Evolutionary conservation across 768 basidiomycete genomes (phyloP).

Genomic region (Leccinum barrowsii): DNA sequence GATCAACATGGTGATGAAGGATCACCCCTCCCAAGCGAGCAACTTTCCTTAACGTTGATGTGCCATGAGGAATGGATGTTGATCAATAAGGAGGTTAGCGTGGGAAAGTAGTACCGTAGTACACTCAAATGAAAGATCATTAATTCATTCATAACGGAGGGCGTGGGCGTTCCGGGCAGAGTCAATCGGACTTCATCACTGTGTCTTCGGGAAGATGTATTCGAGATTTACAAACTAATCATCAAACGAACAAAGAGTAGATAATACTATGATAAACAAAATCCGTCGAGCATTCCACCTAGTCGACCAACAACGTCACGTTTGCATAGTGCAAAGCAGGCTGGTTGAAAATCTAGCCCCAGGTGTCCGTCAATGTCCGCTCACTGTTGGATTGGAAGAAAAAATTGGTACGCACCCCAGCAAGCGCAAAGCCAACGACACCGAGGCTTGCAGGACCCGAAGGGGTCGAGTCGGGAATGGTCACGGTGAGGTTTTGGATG

Average conservation of each 20-base stretch:
- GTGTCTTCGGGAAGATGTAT: background rate
- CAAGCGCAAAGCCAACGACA: background rate
- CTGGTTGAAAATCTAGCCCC: background rate
- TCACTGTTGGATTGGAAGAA: background rate
- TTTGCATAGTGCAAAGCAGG: background rate
- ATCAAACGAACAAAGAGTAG: background rate
- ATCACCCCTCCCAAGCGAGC: too few relatives aligned
- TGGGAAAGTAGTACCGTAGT: too few relatives aligned
- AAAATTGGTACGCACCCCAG: background rate
- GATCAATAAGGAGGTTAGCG: too few relatives aligned
- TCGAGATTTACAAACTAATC: background rate
- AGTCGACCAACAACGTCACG: background rate
- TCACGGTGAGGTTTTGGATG: background rate
- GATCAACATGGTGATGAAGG: too few relatives aligned
- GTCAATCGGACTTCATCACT: background rate
- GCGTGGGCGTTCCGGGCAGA: background rate
- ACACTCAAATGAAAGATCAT: too few relatives aligned
- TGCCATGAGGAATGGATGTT: too few relatives aligned
- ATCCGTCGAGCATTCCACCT: background rate
- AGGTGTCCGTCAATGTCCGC: background rate
- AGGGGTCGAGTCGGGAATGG: background rate
- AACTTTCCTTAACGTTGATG: too few relatives aligned
- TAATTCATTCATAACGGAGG: too few relatives aligned
- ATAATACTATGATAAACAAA: background rate
- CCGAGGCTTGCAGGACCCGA: background rate